Base-by-base conservation (phyloP, 768 basidiomycete species). In the Dentipellis fragilis region DNA sequence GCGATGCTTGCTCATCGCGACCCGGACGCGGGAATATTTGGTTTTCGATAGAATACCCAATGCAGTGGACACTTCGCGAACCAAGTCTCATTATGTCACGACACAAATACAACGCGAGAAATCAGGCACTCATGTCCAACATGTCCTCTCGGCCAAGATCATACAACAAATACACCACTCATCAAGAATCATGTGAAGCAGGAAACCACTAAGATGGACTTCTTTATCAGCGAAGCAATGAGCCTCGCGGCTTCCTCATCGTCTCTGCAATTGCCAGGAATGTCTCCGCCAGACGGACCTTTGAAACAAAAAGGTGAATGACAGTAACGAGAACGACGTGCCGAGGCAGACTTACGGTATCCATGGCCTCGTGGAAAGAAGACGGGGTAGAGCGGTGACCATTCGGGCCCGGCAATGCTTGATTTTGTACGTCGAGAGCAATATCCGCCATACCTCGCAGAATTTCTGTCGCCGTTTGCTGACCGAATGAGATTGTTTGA, bases 251-350 rank as follows among this genome's bases (percentile, higher is more conserved):
- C 58, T 79, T 83, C 59, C 72, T 71, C 66, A 83, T 63, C 1
- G 81, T 80, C 54, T 80, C 78, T 1, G 81, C 80, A 55, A 83
- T 74, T 34, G 75, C 75, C 17, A 83, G 64, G 72, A 83, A 83
- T 1, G 81, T 76, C 60, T 81, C 71, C 0, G 80, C 75, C 4
- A 83, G 71, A 56, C 73, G 74, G 14, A 81, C 70, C 80, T 83
- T 58, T 36, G 2, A 4, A 17, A 1, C 22, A 36, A 34, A 4
- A 8, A 21, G 10, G 12, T 37, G 37, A n/a, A 21, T 6, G 34
- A 22, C 6, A 35, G 29, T 6, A 29, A 29, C 29, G 29, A 29
- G 29, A 29, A 29, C 3, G 29, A 29, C 29, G 6, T 29, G 29
- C 29, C 6, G 29, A 6, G 29, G 29, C 29, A 37, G 54, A 64